These are phyloP conservation scores for Paracorniculantispora psalliotae DNA, from an alignment of 2,329 filamentous ascomycete species.

Conservation along the genomic window DNA sequence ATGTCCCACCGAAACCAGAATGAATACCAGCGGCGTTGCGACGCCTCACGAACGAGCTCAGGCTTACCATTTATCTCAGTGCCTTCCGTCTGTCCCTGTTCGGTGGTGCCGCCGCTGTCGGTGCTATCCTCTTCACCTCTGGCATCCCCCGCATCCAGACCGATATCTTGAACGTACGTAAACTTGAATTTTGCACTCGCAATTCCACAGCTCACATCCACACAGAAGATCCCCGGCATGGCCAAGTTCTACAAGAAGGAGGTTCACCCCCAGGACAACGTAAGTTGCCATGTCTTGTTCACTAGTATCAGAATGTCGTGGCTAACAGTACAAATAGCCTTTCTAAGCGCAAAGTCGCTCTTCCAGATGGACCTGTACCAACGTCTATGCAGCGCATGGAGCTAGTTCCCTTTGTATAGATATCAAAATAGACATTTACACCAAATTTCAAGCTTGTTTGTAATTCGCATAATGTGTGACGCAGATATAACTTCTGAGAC, in stretches of 20 bases:
- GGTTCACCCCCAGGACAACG: constrained; percentile 57
- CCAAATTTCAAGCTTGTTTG: neutral
- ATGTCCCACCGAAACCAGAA: neutral
- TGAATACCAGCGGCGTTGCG: neutral
- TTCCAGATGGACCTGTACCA: constrained; percentile 26
- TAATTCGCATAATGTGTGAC: no score
- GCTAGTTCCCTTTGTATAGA: constrained; percentile 15
- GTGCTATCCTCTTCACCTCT: constrained; percentile 55
- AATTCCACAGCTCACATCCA: constrained; percentile 19
- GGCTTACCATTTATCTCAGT: constrained; percentile 30
- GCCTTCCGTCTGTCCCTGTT: constrained; percentile 49
- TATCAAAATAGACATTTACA: constrained; percentile 13
- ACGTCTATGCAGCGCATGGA: constrained; percentile 16
- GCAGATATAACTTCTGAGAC: no score
- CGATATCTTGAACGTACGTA: constrained; percentile 54
- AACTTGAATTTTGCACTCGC: neutral
- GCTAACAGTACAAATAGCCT: constrained; percentile 29
- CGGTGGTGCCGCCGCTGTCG: constrained; percentile 53
- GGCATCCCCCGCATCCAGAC: constrained; percentile 56
- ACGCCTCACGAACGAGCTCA: neutral
- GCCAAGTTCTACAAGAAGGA: constrained; percentile 48
- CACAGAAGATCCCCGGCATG: constrained; percentile 52
- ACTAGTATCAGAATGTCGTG: neutral
- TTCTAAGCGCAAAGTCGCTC: constrained; percentile 34
- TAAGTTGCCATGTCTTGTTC: constrained; percentile 33